Evolutionary conservation across 2,329 filamentous ascomycete genomes (phyloP), one percentile per base, ranked within the genome.

Genomic region (Fusarium pseudoanthophilum): DNA sequence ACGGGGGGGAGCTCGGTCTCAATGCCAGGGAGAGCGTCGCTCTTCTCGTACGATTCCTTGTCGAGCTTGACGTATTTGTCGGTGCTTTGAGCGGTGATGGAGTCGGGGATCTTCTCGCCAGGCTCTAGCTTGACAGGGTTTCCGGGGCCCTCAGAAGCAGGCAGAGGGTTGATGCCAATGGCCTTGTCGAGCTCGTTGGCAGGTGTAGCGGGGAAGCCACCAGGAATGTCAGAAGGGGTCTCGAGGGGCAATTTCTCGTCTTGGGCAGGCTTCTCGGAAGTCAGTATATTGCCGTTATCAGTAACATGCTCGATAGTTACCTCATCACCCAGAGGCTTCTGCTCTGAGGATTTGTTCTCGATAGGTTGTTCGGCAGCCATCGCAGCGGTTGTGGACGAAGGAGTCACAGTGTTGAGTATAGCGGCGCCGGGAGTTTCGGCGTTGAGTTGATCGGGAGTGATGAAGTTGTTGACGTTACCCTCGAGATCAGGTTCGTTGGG

Each of bases 401-500:
- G 92, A 40, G 90, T 88, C 67, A 90, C 92, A 57, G 91, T 91
- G 75, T 91, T 93, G 81, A 92, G 88, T 68, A 88, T 83, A 65
- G 87, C 84, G 49, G 86, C 84, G 64, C 86, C 80, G 58, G 85
- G 83, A 55, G 80, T 78, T 74, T 84, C 82, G 75, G 82, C 82
- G 69, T 82, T 76, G 60, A 97, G 92, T 79, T 94, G 88, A 72
- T 94, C 89, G 65, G 92, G 90, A 45, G 89, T 89, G 64, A 99
- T 89, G 73, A 98, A 91, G 90, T 98, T 98, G 88, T 98, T 98
- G 78, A 95, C 87, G 88, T 95, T 97, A 79, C 93, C 92, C 79
- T 91, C 87, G 74, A 89, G 88, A 86, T 98, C 95, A 79, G 90
- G 90, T 84, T 98, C 95, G 84, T 92, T 92, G 67, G 93, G 93